Conservation (phyloP, 2,329 filamentous ascomycete species). For the Trichophyton mentagrophytes region DNA sequence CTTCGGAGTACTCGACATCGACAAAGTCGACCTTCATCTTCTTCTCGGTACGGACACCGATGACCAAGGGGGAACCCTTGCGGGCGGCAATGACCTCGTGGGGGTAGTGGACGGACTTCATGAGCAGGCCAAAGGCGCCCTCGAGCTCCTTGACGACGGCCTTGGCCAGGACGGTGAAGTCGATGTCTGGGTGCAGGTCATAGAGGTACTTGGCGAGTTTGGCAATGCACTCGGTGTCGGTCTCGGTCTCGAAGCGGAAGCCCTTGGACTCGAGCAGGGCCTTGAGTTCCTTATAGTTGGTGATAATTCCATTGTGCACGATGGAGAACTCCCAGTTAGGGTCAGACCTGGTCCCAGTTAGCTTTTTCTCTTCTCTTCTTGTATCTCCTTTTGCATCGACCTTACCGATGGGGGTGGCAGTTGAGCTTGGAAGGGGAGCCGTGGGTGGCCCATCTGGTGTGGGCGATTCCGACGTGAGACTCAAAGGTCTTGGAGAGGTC, state of each 20-base stretch:
- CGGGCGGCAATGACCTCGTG: constrained; percentile 95
- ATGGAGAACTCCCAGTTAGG: constrained; percentile 90
- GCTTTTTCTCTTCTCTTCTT: not conserved
- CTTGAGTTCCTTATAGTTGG: constrained; percentile 99
- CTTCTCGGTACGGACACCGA: constrained; percentile 91
- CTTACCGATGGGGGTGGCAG: constrained; percentile 96
- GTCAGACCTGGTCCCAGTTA: constrained; percentile 58
- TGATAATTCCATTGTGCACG: constrained; percentile 99
- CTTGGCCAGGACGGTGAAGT: constrained; percentile 94
- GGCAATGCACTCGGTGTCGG: constrained; percentile 97
- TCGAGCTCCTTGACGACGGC: constrained; percentile 96
- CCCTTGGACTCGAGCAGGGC: constrained; percentile 85
- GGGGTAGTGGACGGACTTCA: constrained; percentile 98
- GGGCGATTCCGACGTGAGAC: constrained; percentile 95
- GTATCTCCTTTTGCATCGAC: constrained; percentile 18
- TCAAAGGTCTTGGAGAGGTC: constrained; percentile 90
- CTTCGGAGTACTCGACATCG: constrained; percentile 92
- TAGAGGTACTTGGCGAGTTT: constrained; percentile 98
- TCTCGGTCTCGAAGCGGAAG: constrained; percentile 98
- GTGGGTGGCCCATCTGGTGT: constrained; percentile 98
- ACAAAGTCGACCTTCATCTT: constrained; percentile 99
- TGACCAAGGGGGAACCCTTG: constrained; percentile 94
- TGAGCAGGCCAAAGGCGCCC: constrained; percentile 88
- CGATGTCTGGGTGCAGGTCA: constrained; percentile 84
- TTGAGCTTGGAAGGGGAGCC: constrained; percentile 84